Percentiles rank a stretch among this genome's conserved stretches.
phyloP scores from a whole-genome alignment of 441 rosid species.

The Flueggea neowawraea region DNA sequence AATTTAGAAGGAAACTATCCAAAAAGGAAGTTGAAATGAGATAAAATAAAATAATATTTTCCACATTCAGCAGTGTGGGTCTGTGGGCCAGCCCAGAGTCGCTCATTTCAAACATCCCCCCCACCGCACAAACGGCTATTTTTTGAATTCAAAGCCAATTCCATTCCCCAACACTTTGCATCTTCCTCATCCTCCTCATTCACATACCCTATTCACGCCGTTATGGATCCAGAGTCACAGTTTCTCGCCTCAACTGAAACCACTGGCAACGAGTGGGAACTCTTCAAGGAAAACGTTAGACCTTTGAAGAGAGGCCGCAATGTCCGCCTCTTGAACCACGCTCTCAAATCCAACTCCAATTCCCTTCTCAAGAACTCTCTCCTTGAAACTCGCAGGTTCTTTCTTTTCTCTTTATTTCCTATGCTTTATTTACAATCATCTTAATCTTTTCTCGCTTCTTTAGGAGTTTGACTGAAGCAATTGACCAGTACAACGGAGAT shows the following conservation, averaged over 20 bases:
- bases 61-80: too few species aligned
- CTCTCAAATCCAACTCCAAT: conserved; percentile 65
- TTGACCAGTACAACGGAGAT: conserved; percentile 70
- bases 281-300: conserved; percentile 83
- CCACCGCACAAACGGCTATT: too few species aligned
- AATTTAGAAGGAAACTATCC: too few species aligned
- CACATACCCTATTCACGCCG: not conserved
- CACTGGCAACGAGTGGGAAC: conserved; percentile 87
- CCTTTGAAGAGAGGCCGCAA: conserved; percentile 91
- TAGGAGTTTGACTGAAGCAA: conserved; percentile 70
- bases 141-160: too few species aligned
- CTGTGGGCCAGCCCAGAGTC: too few species aligned
- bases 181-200: too few species aligned
- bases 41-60: too few species aligned
- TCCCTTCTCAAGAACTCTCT: conserved; percentile 54
- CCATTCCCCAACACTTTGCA: too few species aligned
- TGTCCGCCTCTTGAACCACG: conserved; percentile 55
- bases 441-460: not conserved
- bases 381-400: conserved; percentile 60
- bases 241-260: conserved; percentile 69
- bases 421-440: not conserved
- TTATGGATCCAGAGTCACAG: conserved; percentile 70
- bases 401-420: not conserved
- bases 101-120: too few species aligned
- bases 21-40: too few species aligned